Evolutionary conservation across 2,329 filamentous ascomycete species (phyloP).

Genomic region (Penicillium sclerotigenum): DNA sequence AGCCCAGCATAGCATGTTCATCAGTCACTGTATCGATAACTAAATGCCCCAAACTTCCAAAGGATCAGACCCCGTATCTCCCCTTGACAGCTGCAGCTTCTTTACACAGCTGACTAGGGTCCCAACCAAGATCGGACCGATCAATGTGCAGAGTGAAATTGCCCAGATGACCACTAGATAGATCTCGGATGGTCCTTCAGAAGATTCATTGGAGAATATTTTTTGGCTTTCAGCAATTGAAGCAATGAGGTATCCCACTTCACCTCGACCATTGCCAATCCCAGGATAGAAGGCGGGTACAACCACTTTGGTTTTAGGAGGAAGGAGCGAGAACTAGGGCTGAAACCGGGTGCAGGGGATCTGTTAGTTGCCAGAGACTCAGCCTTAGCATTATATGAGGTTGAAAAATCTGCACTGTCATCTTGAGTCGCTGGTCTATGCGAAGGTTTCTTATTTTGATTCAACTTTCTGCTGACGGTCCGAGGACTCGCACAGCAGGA

Average conservation of each 20-base stretch:
- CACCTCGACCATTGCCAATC: constrained; percentile 72
- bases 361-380: neutral
- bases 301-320: constrained; percentile 57
- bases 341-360: neutral
- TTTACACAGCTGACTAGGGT: constrained; percentile 49
- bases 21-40: neutral
- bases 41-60: constrained; percentile 46
- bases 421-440: neutral
- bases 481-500: constrained; percentile 5
- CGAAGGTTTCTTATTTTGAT: neutral
- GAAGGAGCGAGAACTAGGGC: neutral
- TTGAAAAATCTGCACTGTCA: neutral
- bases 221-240: constrained; percentile 60
- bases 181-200: constrained; percentile 40
- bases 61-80: constrained; percentile 33
- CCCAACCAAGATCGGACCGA: constrained; percentile 54
- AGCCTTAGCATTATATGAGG: neutral
- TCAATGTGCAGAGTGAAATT: constrained; percentile 55
- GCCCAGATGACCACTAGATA: constrained; percentile 57
- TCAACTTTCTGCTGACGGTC: neutral
- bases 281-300: constrained; percentile 65
- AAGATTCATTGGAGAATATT: constrained; percentile 38
- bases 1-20: too few relatives aligned
- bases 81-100: constrained; percentile 34
- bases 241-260: constrained; percentile 75